A percentile compares a stretch with the other conserved stretches of the same genome.
Evolutionary conservation across 2,329 filamentous ascomycete species (phyloP).

Genomic region (Cryoendolithus antarcticus): DNA sequence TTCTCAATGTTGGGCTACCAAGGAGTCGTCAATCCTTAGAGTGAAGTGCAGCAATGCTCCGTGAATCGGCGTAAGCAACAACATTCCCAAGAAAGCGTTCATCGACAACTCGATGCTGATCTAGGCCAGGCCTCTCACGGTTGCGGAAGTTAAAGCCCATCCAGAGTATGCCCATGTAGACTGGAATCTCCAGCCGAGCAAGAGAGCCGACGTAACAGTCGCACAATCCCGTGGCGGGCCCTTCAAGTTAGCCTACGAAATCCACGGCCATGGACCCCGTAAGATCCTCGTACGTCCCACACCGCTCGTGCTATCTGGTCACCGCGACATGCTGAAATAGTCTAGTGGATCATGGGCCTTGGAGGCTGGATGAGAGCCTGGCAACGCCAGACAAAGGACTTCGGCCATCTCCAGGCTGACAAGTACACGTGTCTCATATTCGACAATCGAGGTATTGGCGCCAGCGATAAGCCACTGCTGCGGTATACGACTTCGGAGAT

Average conservation of each 20-base stretch:
- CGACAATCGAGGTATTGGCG: conserved; percentile 78
- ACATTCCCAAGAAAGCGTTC: neutral
- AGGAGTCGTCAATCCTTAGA: neutral
- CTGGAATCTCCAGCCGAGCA: conserved; percentile 57
- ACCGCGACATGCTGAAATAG: conserved; percentile 2
- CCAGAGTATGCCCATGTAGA: conserved; percentile 54
- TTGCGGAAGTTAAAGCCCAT: conserved; percentile 49
- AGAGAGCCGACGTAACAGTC: conserved; percentile 48
- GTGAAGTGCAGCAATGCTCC: neutral
- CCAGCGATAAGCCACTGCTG: conserved; percentile 61
- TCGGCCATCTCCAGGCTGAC: conserved; percentile 57
- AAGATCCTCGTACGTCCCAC: conserved; percentile 56
- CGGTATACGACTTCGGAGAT: conserved; percentile 77
- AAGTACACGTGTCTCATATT: conserved; percentile 63
- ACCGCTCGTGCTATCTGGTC: conserved; percentile 36
- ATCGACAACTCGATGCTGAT: conserved; percentile 1
- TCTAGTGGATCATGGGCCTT: conserved; percentile 68
- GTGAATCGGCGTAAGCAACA: conserved; percentile 3
- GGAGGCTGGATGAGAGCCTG: conserved; percentile 56
- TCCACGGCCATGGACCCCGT: conserved; percentile 62
- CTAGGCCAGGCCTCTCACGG: conserved; percentile 29
- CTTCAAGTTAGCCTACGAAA: conserved; percentile 63
- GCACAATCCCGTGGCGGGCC: conserved; percentile 63
- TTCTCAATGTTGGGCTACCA: neutral
- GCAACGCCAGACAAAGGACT: conserved; percentile 74